These are phyloP conservation scores for Kalanchoe fedtschenkoi DNA, from an alignment of 164 flowering plant species.

Conservation along the genomic window DNA sequence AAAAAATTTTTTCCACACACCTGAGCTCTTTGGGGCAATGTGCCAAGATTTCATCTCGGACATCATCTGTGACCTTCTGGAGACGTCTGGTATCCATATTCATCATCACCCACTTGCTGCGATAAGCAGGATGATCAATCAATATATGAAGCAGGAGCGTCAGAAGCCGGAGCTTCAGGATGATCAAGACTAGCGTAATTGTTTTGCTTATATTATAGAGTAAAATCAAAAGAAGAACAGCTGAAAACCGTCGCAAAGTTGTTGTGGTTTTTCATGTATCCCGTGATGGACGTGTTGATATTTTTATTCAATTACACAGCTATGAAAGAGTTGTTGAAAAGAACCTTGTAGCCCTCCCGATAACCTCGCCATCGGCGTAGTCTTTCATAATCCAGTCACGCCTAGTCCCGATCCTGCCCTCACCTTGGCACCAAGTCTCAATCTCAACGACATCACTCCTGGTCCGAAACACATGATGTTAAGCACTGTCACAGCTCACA, in stretches of 20 bases:
- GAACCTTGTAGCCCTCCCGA: slow-evolving; percentile 97
- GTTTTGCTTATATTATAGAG: no score
- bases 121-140: slow-evolving; percentile 7
- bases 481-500: background rate
- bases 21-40: slow-evolving; percentile 61
- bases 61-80: slow-evolving; percentile 79
- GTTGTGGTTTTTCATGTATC: background rate
- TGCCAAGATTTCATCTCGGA: slow-evolving; percentile 60
- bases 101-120: slow-evolving; percentile 94
- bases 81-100: slow-evolving; percentile 71
- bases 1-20: slow-evolving; percentile 24
- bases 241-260: background rate
- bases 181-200: no score
- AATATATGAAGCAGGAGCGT: no score
- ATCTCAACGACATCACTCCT: slow-evolving; percentile 98
- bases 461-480: slow-evolving; percentile 9
- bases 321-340: background rate
- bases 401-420: slow-evolving; percentile 88
- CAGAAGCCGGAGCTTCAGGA: no score
- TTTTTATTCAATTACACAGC: background rate
- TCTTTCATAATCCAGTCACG: slow-evolving; percentile 96
- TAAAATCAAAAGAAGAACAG: background rate
- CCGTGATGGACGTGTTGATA: background rate
- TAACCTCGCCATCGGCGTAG: slow-evolving; percentile 64
- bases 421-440: slow-evolving; percentile 95